Evolutionary conservation across 202 grass and related monocot genomes (phyloP), one percentile per base, ranked within the genome.

Genomic region (Schoenoplectus triqueter): DNA sequence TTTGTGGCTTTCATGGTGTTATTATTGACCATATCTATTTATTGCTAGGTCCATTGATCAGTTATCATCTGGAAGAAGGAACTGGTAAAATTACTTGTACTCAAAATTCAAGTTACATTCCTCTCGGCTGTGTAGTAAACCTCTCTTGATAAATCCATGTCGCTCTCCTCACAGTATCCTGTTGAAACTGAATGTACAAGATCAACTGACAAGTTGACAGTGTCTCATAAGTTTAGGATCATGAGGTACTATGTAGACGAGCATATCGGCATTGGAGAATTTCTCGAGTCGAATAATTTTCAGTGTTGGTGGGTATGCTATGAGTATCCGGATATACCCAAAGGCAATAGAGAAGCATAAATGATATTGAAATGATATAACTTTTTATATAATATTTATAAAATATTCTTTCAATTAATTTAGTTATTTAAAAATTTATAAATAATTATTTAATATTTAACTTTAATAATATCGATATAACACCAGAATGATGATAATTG

Each of bases 271-370:
- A 56, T 42, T 1, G 42, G 56, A 0, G 0, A 64, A 13, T 21
- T 0, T 2, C 0, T 82, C 2, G 1, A 1, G 8, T 87, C 54
- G 4, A 31, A 1, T 6, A 0, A 78, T 19, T 49, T 82, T 87
- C 48, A 52, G 8, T 6, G 85, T 87, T 4, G 85, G 39, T 13
- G 77, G 52, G 1, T 5, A 87, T 17, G 45, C 31, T 40, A 82
- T 66, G 85, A 6, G 5, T 10, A 11, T 69, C 41, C 0, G 1
- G 1, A 46, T 46, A 40, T 69, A 7, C 41, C 66, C 41, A 0
- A 46, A 2, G 66, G 66, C n/a, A 4, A 0, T 3, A 7, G 0
- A 2, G 0, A 0, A 4, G 14, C 66, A 69, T 4, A 45, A 7
- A 0, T 15, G 6, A 7, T 14, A 69, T 69, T 11, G 40, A 45